Evolutionary conservation across 2,329 filamentous ascomycete species (phyloP).

Genomic region (Macroventuria anomochaeta): DNA sequence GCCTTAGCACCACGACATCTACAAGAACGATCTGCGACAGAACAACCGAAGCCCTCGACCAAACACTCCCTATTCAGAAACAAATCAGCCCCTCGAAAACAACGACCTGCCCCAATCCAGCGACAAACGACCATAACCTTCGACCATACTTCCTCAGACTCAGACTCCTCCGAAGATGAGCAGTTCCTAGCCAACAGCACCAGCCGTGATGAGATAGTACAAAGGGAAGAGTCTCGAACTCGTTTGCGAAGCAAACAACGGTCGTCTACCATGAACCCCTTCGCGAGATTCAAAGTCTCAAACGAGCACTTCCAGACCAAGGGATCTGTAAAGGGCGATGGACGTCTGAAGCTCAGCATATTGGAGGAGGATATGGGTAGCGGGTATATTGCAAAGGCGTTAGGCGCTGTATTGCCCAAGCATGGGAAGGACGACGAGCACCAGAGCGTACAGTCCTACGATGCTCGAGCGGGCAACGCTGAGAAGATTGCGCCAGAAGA

Average conservation of each 20-base stretch:
- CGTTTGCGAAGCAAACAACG: constrained; percentile 11
- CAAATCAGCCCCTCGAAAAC: constrained; percentile 18
- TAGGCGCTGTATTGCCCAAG: constrained; percentile 68
- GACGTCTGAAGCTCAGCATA: constrained; percentile 73
- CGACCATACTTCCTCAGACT: constrained; percentile 29
- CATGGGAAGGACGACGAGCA: constrained; percentile 54
- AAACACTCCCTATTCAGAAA: constrained; percentile 32
- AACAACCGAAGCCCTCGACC: constrained; percentile 36
- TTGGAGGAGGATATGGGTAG: constrained; percentile 69
- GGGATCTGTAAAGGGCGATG: constrained; percentile 71
- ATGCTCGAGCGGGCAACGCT: constrained; percentile 10
- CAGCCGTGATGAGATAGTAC: constrained; percentile 21
- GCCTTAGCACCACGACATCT: constrained; percentile 25
- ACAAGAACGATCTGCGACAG: constrained; percentile 39
- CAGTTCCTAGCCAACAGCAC: constrained; percentile 23
- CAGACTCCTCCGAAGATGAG: constrained; percentile 35
- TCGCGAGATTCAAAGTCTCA: constrained; percentile 64
- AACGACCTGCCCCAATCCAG: constrained; percentile 22
- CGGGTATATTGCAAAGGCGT: constrained; percentile 75
- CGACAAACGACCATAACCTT: constrained; percentile 39
- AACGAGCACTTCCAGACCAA: constrained; percentile 71
- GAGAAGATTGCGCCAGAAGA: constrained; percentile 41
- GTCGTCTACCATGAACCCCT: constrained; percentile 40
- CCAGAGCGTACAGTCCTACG: constrained; percentile 34
- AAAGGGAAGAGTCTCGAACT: constrained; percentile 7